Evolutionary conservation across 768 basidiomycete species (phyloP).

Genomic region (Mycena capillaripes): DNA sequence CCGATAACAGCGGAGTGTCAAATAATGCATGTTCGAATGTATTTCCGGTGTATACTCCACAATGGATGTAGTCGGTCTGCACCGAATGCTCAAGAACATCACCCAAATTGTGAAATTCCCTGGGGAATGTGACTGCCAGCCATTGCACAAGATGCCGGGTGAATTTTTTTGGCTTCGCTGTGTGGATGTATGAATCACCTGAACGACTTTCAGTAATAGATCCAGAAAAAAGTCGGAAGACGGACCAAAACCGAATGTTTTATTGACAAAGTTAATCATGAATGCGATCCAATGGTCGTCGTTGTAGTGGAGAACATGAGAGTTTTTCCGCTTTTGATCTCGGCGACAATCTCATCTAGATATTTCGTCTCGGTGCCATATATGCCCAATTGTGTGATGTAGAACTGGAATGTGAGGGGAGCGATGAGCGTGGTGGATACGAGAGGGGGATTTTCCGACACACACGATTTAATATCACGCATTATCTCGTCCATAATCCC

Average conservation of each 20-base stretch:
- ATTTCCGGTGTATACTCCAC: background rate
- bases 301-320: background rate
- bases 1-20: background rate
- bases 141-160: background rate
- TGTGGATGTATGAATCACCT: background rate
- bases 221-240: background rate
- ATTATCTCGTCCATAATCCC: slow-evolving; percentile 12
- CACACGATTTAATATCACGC: background rate
- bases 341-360: background rate
- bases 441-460: background rate
- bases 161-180: background rate
- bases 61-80: slow-evolving; percentile 12
- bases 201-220: background rate
- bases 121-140: background rate
- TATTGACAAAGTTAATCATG: background rate
- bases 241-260: slow-evolving; percentile 1
- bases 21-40: background rate
- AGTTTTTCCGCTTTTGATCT: background rate
- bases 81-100: background rate
- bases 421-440: background rate
- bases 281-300: slow-evolving; percentile 8
- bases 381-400: background rate
- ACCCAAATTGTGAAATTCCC: background rate
- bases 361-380: background rate
- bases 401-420: background rate